Evolutionary conservation across 257 asterid species (phyloP), one percentile per base, ranked within the genome.

Genomic region (Mentha longifolia): DNA sequence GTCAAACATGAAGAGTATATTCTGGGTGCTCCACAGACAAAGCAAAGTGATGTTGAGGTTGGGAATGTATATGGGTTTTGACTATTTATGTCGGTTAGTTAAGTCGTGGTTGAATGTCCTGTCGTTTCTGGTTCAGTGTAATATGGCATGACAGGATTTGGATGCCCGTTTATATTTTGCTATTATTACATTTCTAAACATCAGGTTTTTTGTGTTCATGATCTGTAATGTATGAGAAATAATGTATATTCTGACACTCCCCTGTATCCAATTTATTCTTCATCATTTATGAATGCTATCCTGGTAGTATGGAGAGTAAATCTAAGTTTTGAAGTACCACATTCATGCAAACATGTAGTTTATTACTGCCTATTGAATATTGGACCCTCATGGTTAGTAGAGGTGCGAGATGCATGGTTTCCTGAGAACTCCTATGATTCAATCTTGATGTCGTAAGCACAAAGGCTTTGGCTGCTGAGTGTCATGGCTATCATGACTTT

Each of bases 221-320:
- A 64, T 49, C 31, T n/a, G n/a, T n/a, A n/a, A n/a, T 41, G 25
- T 51, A 64, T 46, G 47, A 55, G 41, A 50, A 35, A 59, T 42
- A 13, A 56, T 15, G 57, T 30, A 61, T 76, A 19, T 30, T 61
- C 16, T 49, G 15, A 8, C 30, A 6, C 47, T 22, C 0, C 15
- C n/a, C 31, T 16, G n/a, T 67, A n/a, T 11, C 66, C 28, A 1
- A 42, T 25, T 13, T 17, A 1, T 55, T 45, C 43, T 9, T n/a
- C 20, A 15, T 59, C 28, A 39, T 57, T 74, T 55, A 16, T 46
- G 60, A 30, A 43, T 56, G 22, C 49, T 30, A 35, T 55, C 54
- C 33, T 14, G 12, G 33, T 14, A 13, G 6, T 16, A 62, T 43
- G 20, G 46, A 72, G 47, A 11, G 7, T 54, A n/a, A 41, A 13